Evolutionary conservation across 345 rosid genomes (phyloP).

Genomic region (Gossypium arboreum): DNA sequence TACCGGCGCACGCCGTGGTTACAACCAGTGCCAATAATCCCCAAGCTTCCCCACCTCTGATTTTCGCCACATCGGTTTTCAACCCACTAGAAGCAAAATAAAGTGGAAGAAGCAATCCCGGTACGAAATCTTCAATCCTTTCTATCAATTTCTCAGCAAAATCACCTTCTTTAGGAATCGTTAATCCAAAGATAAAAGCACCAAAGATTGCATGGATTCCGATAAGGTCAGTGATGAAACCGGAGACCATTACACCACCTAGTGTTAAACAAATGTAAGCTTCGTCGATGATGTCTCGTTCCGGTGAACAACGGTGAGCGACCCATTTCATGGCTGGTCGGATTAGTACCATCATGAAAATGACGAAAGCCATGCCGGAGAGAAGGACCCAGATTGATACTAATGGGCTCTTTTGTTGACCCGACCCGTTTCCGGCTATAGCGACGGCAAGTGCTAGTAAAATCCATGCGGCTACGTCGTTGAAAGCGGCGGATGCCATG

Average conservation of each 20-base stretch:
- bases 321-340: slow-evolving; percentile 79
- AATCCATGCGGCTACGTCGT: slow-evolving; percentile 87
- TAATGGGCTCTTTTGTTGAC: slow-evolving; percentile 50
- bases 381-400: slow-evolving; percentile 71
- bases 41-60: slow-evolving; percentile 60
- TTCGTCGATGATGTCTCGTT: slow-evolving; percentile 52
- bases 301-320: slow-evolving; percentile 50
- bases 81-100: slow-evolving; percentile 89
- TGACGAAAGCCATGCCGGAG: slow-evolving; percentile 61
- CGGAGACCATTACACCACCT: slow-evolving; percentile 63
- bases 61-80: slow-evolving; percentile 67
- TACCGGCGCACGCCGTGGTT: slow-evolving; percentile 71
- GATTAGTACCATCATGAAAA: slow-evolving; percentile 51
- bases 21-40: slow-evolving; percentile 68
- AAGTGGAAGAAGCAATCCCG: slow-evolving; percentile 78
- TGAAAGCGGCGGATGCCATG: slow-evolving; percentile 91
- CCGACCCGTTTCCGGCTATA: slow-evolving; percentile 54
- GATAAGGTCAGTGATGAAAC: slow-evolving; percentile 37
- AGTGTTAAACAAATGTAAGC: slow-evolving; percentile 68
- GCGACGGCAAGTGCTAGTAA: slow-evolving; percentile 77
- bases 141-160: slow-evolving; percentile 68
- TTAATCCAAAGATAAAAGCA: slow-evolving; percentile 75
- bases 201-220: slow-evolving; percentile 90
- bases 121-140: slow-evolving; percentile 81
- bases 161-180: slow-evolving; percentile 78